Conservation (phyloP, 2,329 filamentous ascomycete genomes). For the Leptographium procerum region DNA sequence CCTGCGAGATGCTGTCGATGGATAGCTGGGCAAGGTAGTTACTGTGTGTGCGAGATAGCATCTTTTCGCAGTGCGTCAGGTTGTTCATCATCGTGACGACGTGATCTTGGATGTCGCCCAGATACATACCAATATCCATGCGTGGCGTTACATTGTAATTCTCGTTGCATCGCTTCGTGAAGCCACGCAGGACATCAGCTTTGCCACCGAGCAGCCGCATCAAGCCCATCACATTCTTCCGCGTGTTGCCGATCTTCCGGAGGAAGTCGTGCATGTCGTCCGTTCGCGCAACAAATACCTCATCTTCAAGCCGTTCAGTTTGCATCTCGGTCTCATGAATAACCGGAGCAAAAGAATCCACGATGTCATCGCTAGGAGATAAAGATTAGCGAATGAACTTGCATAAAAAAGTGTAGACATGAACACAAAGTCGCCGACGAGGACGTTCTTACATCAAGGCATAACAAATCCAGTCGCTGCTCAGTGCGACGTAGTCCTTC, state of each 20-base stretch:
- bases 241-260: constrained; percentile 75
- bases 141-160: constrained; percentile 91
- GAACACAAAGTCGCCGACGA: not conserved
- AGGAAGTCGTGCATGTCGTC: constrained; percentile 85
- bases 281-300: constrained; percentile 82
- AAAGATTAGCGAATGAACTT: constrained; percentile 15
- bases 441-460: constrained; percentile 65
- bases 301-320: constrained; percentile 87
- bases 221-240: constrained; percentile 89
- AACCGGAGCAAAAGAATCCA: constrained; percentile 85
- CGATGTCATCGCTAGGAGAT: constrained; percentile 70
- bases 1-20: constrained; percentile 81
- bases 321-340: constrained; percentile 80
- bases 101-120: constrained; percentile 97
- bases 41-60: constrained; percentile 84
- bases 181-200: constrained; percentile 94
- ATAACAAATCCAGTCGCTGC: constrained; percentile 98
- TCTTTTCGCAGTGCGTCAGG: constrained; percentile 91
- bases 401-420: not conserved
- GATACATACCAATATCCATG: constrained; percentile 91
- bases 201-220: constrained; percentile 91
- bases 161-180: constrained; percentile 97
- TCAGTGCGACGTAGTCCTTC: constrained; percentile 88
- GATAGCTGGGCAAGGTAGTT: constrained; percentile 94
- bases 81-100: constrained; percentile 99